Evolutionary conservation across 208 protist species (phyloP), one percentile per base, ranked within the genome.

Genomic region (Leptomonas pyrrhocoris): DNA sequence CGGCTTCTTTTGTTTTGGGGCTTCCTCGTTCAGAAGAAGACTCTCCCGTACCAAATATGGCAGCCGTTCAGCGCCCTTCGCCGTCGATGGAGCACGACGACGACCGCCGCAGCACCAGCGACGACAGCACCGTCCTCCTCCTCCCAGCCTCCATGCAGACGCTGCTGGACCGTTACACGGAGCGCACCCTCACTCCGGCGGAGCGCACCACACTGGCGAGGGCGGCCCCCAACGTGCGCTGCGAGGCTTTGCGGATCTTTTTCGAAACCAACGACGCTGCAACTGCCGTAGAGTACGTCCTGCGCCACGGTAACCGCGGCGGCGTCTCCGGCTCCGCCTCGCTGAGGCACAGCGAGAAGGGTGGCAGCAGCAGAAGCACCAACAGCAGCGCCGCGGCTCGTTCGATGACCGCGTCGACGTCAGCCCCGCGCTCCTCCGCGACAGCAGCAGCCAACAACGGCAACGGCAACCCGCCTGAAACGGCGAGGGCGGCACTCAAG

Each of bases 121-220:
- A 13, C 49, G 50, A 45, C 31, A 45, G 67, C 16, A 18, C 31
- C n/a, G 36, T 25, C 56, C 63, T 94, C 19, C 86, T 25, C 56
- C 63, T 94, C 19, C 86, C 89, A 7, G 60, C 84, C 11, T 90
- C 86, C 12, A 78, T 94, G 58, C 79, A 86, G 59, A 80, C 84
- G 12, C 70, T 94, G 34, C 43, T 92, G 38, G 58, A 77, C 56
- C 68, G 79, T 21, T 80, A 81, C 57, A 65, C 62, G 21, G 71
- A 78, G 15, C 68, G 77, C 42, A 49, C 64, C 15, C 68, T 94
- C 9, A 74, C 74, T 5, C 12, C 38, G 3, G n/a, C 25, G 23
- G 78, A 94, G 62, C 63, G 83, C 19, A 16, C 36, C 27, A 54
- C 43, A 18, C 72, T 92, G 18, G 60, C 68, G 1, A 7, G 30